These are phyloP conservation scores for Hamigera avellanea DNA, from an alignment of 495 filamentous ascomycete species.

Conservation along the genomic window DNA sequence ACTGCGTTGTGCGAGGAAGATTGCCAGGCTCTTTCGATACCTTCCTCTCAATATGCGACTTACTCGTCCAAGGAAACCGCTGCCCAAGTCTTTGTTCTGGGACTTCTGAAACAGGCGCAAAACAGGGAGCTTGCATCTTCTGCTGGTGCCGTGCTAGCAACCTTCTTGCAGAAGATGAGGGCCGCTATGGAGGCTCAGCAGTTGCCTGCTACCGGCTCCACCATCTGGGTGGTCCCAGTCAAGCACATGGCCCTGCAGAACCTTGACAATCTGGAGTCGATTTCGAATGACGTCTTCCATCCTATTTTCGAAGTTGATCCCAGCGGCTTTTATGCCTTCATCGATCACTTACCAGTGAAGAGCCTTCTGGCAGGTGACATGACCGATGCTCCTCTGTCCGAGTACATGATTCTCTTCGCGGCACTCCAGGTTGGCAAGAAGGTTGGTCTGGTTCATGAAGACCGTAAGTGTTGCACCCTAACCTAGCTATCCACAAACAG, in stretches of 20 bases:
- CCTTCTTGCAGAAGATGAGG: slow-evolving; percentile 38
- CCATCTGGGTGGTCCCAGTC: slow-evolving; percentile 25
- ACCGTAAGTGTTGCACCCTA: slow-evolving; percentile 39
- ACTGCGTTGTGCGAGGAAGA: slow-evolving; percentile 18
- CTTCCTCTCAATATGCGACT: slow-evolving; percentile 6
- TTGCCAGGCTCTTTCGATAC: slow-evolving; percentile 15
- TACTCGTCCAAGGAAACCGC: slow-evolving; percentile 8
- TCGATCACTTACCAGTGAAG: slow-evolving; percentile 34
- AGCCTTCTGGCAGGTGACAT: slow-evolving; percentile 29
- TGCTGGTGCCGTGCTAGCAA: slow-evolving; percentile 52
- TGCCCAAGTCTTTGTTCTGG: slow-evolving; percentile 21
- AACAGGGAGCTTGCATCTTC: slow-evolving; percentile 49
- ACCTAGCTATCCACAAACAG: background rate
- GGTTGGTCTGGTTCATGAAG: slow-evolving; percentile 59
- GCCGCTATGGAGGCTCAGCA: slow-evolving; percentile 13
- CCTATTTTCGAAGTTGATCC: slow-evolving; percentile 53
- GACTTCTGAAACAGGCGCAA: slow-evolving; percentile 26
- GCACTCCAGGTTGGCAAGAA: slow-evolving; percentile 73
- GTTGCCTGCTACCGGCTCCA: slow-evolving; percentile 7
- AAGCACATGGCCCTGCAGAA: slow-evolving; percentile 31
- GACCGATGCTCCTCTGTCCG: slow-evolving; percentile 29
- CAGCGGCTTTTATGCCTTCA: slow-evolving; percentile 41
- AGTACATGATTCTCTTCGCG: slow-evolving; percentile 51
- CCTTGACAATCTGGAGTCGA: slow-evolving; percentile 45
- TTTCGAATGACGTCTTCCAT: slow-evolving; percentile 64